A percentile compares a stretch with the other conserved stretches of the same genome.
Conservation (phyloP, 2,329 filamentous ascomycete genomes). For the Davidsoniella virescens region DNA sequence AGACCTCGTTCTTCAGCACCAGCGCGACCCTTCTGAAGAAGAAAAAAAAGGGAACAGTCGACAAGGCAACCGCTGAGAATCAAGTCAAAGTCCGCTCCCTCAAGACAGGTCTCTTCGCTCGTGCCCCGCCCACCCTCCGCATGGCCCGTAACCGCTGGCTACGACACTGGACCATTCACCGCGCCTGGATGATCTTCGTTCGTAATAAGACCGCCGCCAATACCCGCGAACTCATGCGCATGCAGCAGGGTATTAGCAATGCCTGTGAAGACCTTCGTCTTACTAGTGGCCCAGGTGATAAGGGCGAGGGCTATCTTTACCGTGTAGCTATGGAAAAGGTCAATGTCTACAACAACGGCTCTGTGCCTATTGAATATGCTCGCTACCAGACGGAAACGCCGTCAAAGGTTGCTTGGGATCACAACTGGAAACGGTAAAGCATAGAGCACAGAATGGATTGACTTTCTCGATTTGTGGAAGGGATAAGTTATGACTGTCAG, state of each 20-base stretch:
- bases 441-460: not conserved
- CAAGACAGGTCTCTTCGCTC: conserved; percentile 31
- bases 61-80: conserved; percentile 17
- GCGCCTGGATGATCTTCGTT: conserved; percentile 75
- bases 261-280: conserved; percentile 72
- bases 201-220: conserved; percentile 48
- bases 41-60: conserved; percentile 17
- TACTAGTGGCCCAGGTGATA: conserved; percentile 38
- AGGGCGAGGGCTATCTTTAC: conserved; percentile 59
- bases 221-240: conserved; percentile 56
- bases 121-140: conserved; percentile 53
- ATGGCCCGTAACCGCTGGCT: conserved; percentile 77
- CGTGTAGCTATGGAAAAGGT: conserved; percentile 82
- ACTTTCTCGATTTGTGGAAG: not conserved
- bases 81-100: conserved; percentile 25
- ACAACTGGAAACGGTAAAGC: conserved; percentile 58
- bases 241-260: conserved; percentile 65
- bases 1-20: conserved; percentile 18
- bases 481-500: not conserved
- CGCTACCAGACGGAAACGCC: conserved; percentile 73
- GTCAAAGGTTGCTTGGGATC: conserved; percentile 68
- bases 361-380: conserved; percentile 84
- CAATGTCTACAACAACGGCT: conserved; percentile 54
- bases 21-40: conserved; percentile 18
- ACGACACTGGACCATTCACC: conserved; percentile 97